Evolutionary conservation across 163 green algal species (phyloP), one percentile per base, ranked within the genome.

Genomic region (Chlorella variabilis): DNA sequence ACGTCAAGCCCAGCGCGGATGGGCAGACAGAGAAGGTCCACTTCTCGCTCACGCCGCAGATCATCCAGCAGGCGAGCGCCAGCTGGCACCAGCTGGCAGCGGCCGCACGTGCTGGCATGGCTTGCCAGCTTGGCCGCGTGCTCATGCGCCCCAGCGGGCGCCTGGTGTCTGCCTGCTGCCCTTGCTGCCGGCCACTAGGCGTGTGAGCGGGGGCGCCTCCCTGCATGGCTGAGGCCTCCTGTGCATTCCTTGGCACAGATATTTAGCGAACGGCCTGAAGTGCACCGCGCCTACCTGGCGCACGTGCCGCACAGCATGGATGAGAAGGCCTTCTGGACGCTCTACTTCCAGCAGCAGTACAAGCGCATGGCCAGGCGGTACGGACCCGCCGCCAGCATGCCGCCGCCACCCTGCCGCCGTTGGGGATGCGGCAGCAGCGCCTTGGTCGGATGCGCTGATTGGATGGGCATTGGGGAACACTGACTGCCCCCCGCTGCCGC

Each of bases 251-350:
- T 13, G 18, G 6, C 34, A 8, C 73, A 86, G 91, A 91, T 97
- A 67, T 96, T 97, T 79, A 70, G 75, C 27, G 93, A 97, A 82
- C 91, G 91, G 71, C 92, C 93, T 6, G 89, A 94, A 39, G 85
- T 97, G 48, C 77, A 89, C 17, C 78, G 80, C 33, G 92, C 93
- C 11, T 95, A 89, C 80, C 71, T 91, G 38, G 85, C 84, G 2
- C 83, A 94, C 61, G 93, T 96, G 31, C 91, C 91, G 6, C 45
- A 81, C 17, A 81, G 73, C 23, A 82, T 94, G 84, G 65, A 82
- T 3, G 78, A 92, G 27, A 86, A 90, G 45, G 86, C 89, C 21
- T 95, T 95, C 63, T 95, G 91, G 91, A 76, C 68, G 31, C 78
- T 73, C 17, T 95, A 91, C 85, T 88, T 92, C 65, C 87, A 36